A percentile compares a stretch with the other conserved stretches of the same genome.
These are phyloP conservation scores for Penicillium janthinellum DNA, from an alignment of 2,329 filamentous ascomycete genomes.

Conservation along the genomic window DNA sequence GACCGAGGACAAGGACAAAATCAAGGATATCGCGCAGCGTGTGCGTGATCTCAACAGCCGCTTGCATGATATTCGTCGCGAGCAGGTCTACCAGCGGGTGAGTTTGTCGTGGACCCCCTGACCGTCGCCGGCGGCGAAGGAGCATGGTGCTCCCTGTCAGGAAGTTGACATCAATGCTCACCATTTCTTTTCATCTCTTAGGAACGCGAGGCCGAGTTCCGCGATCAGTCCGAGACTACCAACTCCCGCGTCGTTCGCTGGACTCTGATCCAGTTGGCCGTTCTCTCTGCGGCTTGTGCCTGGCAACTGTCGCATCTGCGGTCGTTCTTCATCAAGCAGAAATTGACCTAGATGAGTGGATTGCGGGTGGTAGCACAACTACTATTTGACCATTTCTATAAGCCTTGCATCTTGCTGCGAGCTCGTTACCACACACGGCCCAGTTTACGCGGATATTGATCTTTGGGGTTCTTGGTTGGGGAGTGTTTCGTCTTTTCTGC, in stretches of 20 bases:
- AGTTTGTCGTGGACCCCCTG: conserved; percentile 25
- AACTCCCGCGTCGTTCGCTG: conserved; percentile 91
- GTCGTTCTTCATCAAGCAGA: conserved; percentile 99
- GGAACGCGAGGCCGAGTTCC: conserved; percentile 97
- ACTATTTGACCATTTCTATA: conserved; percentile 13
- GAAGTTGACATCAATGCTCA: background rate
- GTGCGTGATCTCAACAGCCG: conserved; percentile 87
- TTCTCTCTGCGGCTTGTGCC: conserved; percentile 84
- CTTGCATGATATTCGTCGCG: conserved; percentile 82
- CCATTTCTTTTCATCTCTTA: conserved; percentile 39
- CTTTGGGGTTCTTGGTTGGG: conserved; percentile 6
- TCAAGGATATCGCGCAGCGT: conserved; percentile 83
- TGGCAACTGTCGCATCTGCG: conserved; percentile 97
- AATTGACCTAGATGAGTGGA: conserved; percentile 71
- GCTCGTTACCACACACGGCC: conserved; percentile 15
- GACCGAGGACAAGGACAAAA: conserved; percentile 89
- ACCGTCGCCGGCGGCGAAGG: background rate
- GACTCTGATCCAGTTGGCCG: conserved; percentile 85
- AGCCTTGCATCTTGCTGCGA: conserved; percentile 24
- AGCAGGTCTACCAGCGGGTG: conserved; percentile 96
- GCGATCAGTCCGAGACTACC: conserved; percentile 93
- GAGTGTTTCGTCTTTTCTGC: conserved; percentile 6
- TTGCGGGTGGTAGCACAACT: background rate
- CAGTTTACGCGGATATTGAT: conserved; percentile 19
- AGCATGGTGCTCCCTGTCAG: background rate